Evolutionary conservation across 176 grass and related monocot genomes (phyloP), one percentile per base, ranked within the genome.

Genomic region (Cenchrus fungigraminus): DNA sequence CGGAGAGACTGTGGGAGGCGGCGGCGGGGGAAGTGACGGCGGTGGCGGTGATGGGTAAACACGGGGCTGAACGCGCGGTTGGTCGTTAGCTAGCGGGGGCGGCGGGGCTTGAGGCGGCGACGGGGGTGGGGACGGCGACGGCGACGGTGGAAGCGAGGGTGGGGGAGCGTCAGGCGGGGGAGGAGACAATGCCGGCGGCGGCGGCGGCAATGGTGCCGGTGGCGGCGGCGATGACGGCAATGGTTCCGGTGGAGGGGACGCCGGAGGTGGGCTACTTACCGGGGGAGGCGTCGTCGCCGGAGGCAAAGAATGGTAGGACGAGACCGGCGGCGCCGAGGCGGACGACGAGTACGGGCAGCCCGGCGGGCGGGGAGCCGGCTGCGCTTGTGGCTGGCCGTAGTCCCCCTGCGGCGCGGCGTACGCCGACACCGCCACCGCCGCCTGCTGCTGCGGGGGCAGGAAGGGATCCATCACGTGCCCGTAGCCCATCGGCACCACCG

Each of bases 1-100:
- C 8, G 86, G 89, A 34, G 89, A 85, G 76, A 86, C 69, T 74
- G 70, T 62, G 45, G 54, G 57, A 53, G 88, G 85, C 4, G 87
- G 62, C 13, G 82, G 86, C 1, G 92, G 69, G 12, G 91, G 88
- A 6, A 94, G 76, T 25, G 80, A 82, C 22, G 89, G 74, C 28
- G 92, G 92, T 8, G 92, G 86, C 47, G 92, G 92, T 6, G 88
- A 83, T 10, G 85, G 89, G 81, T 91, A 90, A 29, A 85, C 37
- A 12, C 82, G 71, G 32, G 82, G 86, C 71, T 85, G 86, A 28
- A 83, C 88, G 62, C 75, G 91, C 22, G 74, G 82, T 10, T 80
- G 88, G 78, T 80, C 82, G 4, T 67, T 77, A 7, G 78, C 54
- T 20, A 76, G 50, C 19, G 83, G 79, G 1, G 89, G 89, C 28